phyloP scores from a whole-genome alignment of 75 land plant genomes.

The Cunninghamia lanceolata region DNA sequence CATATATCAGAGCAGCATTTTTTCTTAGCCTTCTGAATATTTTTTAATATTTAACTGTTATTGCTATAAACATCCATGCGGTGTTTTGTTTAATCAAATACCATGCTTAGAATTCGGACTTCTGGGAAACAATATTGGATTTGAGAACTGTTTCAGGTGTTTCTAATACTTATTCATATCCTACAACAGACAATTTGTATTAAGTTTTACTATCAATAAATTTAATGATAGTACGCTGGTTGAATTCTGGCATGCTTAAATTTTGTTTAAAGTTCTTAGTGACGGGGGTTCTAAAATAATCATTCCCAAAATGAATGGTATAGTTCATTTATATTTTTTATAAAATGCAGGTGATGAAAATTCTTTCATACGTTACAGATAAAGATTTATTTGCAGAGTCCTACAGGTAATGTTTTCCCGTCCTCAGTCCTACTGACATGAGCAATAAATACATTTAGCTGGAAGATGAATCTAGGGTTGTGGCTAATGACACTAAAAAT shows the following conservation, averaged over 20 bases:
- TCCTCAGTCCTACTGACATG: not conserved
- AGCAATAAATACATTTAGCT: constrained; percentile 84
- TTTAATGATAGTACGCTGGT: too few species aligned
- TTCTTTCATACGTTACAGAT: not conserved
- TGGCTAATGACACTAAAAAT: not conserved
- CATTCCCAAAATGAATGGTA: not conserved
- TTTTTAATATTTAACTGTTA: too few species aligned
- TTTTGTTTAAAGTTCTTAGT: too few species aligned
- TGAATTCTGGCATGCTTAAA: too few species aligned
- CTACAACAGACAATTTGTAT: too few species aligned
- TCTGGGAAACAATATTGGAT: too few species aligned
- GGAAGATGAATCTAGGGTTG: constrained; percentile 72
- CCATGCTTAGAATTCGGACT: not conserved
- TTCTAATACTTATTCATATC: too few species aligned
- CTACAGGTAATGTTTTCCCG: not conserved
- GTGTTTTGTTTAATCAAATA: too few species aligned
- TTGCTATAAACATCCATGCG: too few species aligned
- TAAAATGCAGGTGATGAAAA: not conserved
- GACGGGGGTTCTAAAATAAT: not conserved
- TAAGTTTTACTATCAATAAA: too few species aligned
- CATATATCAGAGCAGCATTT: not conserved
- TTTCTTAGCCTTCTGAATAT: not conserved
- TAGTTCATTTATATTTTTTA: not conserved
- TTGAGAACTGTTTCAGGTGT: too few species aligned
- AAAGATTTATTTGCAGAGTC: not conserved